Percentiles rank a stretch among this genome's conserved stretches.
phyloP scores from a whole-genome alignment of 2,329 filamentous ascomycete genomes.

The Magnaporthiopsis rhizophila region DNA sequence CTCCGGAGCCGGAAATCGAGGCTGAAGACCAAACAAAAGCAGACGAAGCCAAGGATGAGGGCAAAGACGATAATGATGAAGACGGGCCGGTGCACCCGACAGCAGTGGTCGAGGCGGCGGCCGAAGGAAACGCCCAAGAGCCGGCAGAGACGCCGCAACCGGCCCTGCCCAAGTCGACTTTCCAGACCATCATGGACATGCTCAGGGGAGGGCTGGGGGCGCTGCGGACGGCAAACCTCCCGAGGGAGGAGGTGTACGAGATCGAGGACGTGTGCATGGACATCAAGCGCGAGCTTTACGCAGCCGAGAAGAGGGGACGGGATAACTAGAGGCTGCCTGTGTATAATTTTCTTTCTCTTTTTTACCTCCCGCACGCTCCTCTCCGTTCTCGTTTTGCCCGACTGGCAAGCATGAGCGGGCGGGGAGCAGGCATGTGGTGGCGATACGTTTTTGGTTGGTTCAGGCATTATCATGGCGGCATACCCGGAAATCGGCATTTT shows the following conservation, averaged over 20 bases:
- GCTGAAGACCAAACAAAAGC: constrained; percentile 9
- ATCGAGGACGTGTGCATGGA: constrained; percentile 76
- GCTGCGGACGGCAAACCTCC: constrained; percentile 51
- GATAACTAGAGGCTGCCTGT: constrained; percentile 12
- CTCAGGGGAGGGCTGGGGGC: constrained; percentile 50
- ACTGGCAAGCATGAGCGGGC: not conserved
- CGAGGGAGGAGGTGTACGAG: constrained; percentile 56
- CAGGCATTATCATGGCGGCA: not conserved
- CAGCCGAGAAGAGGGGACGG: constrained; percentile 55
- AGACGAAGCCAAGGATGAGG: constrained; percentile 10
- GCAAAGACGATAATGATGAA: constrained; percentile 4
- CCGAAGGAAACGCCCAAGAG: constrained; percentile 10
- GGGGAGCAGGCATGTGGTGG: not conserved
- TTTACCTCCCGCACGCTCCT: not conserved
- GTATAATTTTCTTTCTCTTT: not conserved
- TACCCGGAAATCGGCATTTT: not conserved
- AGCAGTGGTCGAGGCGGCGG: constrained; percentile 7
- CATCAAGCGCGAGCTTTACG: constrained; percentile 64
- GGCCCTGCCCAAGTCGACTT: constrained; percentile 26
- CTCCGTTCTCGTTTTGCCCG: not conserved
- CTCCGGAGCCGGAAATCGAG: constrained; percentile 10
- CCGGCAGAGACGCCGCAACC: constrained; percentile 13
- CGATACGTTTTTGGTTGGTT: not conserved
- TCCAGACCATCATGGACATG: constrained; percentile 42
- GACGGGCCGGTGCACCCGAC: not conserved